A percentile compares a stretch with the other conserved stretches of the same genome.
Conservation (phyloP, 306 rosid species). For the Geum urbanum region DNA sequence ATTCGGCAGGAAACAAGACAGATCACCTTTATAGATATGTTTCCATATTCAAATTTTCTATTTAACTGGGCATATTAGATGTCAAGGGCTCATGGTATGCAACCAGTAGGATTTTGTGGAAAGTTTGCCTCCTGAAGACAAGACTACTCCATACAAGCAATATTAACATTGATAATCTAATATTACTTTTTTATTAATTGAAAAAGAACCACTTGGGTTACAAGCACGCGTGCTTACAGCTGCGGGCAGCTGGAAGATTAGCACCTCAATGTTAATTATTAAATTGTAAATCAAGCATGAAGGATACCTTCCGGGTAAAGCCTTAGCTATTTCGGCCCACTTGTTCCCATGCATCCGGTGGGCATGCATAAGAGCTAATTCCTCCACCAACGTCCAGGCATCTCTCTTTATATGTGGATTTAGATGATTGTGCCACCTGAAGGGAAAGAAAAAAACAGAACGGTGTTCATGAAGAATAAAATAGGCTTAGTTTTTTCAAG, state of each 20-base stretch:
- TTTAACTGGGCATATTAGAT: background rate
- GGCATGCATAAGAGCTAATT: slow-evolving; percentile 79
- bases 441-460: background rate
- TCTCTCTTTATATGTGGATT: slow-evolving; percentile 93
- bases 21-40: too few species aligned
- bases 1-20: background rate
- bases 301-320: slow-evolving; percentile 83
- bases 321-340: slow-evolving; percentile 99
- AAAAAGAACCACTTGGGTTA: background rate
- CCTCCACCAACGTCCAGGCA: slow-evolving; percentile 93
- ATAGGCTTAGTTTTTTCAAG: background rate
- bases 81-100: too few species aligned
- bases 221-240: background rate
- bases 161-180: background rate
- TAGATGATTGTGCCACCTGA: slow-evolving; percentile 99
- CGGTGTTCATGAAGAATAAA: background rate
- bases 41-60: background rate
- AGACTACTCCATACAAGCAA: background rate
- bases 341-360: slow-evolving; percentile 79
- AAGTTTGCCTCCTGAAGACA: background rate
- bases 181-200: too few species aligned
- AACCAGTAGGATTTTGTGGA: background rate
- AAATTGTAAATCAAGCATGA: slow-evolving; percentile 20
- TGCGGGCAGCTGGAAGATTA: background rate
- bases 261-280: slow-evolving; percentile 21